Evolutionary conservation across 306 rosid genomes (phyloP).

Genomic region (Morella rubra): DNA sequence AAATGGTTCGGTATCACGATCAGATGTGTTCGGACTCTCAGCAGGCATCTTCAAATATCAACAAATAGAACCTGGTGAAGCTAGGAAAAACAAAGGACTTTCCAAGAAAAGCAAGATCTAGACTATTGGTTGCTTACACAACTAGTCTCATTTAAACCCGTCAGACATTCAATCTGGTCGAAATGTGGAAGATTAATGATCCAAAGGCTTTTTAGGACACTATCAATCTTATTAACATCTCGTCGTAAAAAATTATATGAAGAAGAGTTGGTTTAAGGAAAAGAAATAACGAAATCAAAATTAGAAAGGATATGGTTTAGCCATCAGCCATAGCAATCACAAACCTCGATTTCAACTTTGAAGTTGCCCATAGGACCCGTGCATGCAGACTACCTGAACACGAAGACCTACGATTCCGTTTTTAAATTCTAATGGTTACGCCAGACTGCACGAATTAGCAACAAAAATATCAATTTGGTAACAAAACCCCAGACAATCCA

Average conservation of each 20-base stretch:
- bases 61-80: neutral
- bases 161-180: neutral
- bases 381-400: neutral
- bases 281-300: neutral
- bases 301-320: neutral
- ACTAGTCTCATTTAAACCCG: neutral
- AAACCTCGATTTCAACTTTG: neutral
- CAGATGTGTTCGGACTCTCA: constrained; percentile 38
- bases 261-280: neutral
- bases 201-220: neutral
- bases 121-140: neutral
- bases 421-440: neutral
- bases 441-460: neutral
- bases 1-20: constrained; percentile 57
- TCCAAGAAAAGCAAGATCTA: neutral
- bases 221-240: neutral
- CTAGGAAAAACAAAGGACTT: neutral
- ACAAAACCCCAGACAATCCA: neutral
- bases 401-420: neutral
- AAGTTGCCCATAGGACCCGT: neutral
- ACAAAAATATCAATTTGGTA: neutral
- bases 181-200: neutral
- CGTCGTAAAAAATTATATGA: neutral
- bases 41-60: constrained; percentile 65
- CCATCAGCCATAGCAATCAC: neutral